Base-by-base conservation (phyloP, 202 grass and related monocot genomes). In the Eragrostis tef region DNA sequence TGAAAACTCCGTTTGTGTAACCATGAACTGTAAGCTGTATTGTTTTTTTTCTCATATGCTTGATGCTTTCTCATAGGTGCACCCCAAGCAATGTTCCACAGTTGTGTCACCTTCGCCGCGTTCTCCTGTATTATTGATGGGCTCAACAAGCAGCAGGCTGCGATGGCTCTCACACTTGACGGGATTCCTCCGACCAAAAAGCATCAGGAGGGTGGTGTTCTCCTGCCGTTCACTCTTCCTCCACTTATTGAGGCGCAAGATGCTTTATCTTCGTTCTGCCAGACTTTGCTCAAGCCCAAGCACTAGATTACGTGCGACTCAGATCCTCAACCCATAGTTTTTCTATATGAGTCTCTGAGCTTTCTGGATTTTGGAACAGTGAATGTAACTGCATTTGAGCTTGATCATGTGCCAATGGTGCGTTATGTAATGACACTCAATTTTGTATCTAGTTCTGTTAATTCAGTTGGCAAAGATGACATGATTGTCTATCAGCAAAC, bases 111-210 rank as follows among this genome's bases (percentile, higher is more conserved):
- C 58, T 97, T 97, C 7, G 89, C 89, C 29, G 85, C 86, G 5
- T 97, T 97, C 77, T 97, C 94, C 24, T 94, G 86, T 41, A 78
- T 97, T 50, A 92, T 94, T 81, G 94, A 94, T 27, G 94, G 89
- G 0, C 88, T 97, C 63, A 97, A 89, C 67, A 97, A 94, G 74
- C 89, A 94, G 73, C 94, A 97, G 65, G 78, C 88, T 16, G 91
- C 91, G 53, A 73, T 94, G 82, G 94, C 91, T 15, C 25, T 74
- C 19, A 70, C 83, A 47, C 76, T 49, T 29, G 34, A 46, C 0
- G 3, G 14, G 9, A 49, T 48, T 64, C 42, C 70, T 71, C 26
- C 17, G 20, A 77, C 61, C 48, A 41, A 77, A 5, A 53, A 61
- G 52, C 57, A 42, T 54, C 60, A 34, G 26, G 83, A 83, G 54